phyloP scores from a whole-genome alignment of 2,329 filamentous ascomycete species.

The Beauveria sp. region DNA sequence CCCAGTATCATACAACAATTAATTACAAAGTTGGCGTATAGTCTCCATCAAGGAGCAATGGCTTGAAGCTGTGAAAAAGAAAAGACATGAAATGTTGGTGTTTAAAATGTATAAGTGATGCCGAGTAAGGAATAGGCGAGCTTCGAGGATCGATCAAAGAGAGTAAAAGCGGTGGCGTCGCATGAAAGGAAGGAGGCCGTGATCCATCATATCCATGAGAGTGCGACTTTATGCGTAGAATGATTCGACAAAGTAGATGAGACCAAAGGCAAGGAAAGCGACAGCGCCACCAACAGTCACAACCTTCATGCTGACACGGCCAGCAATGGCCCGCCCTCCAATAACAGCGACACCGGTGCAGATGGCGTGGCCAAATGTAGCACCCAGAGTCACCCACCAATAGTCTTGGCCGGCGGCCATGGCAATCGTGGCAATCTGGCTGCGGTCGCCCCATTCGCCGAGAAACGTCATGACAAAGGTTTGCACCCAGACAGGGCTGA shows the following conservation, averaged over 20 bases:
- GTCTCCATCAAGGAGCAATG: constrained; percentile 7
- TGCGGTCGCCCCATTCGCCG: constrained; percentile 95
- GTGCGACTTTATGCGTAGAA: constrained; percentile 42
- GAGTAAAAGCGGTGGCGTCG: background rate
- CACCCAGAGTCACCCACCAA: constrained; percentile 95
- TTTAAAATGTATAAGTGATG: background rate
- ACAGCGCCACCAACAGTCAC: constrained; percentile 88
- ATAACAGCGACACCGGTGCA: constrained; percentile 90
- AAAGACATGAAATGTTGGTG: background rate
- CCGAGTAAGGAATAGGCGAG: background rate
- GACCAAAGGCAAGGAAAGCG: constrained; percentile 83
- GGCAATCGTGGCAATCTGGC: constrained; percentile 95
- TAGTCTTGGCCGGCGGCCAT: constrained; percentile 99
- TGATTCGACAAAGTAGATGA: constrained; percentile 85
- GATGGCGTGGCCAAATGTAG: constrained; percentile 75
- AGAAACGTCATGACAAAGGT: constrained; percentile 99
- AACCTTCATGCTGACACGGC: constrained; percentile 88
- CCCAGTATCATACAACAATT: constrained; percentile 1
- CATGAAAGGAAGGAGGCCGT: background rate
- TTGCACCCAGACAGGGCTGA: constrained; percentile 96
- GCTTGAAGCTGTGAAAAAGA: background rate
- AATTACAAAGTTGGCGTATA: constrained; percentile 4
- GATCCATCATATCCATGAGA: background rate
- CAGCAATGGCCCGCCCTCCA: constrained; percentile 86
- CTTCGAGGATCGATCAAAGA: background rate